phyloP scores from a whole-genome alignment of 1,139 yeast genomes.

The Protomyces arabidopsidicola region DNA sequence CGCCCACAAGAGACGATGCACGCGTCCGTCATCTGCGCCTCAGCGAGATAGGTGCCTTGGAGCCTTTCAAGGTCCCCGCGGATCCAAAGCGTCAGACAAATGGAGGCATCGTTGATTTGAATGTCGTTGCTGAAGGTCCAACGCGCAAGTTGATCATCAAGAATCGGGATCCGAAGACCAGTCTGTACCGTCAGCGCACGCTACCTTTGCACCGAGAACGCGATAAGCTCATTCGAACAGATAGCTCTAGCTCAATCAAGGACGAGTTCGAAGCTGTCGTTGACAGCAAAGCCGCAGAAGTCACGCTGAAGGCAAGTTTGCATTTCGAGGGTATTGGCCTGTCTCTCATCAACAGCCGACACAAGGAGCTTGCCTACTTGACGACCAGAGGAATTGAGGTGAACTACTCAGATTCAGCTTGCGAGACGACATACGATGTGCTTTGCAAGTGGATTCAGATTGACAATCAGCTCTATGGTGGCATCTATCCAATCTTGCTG shows the following conservation, averaged over 20 bases:
- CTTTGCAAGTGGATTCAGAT: constrained; percentile 92
- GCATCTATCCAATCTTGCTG: constrained; percentile 80
- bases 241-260: constrained; percentile 23
- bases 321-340: constrained; percentile 84
- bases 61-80: constrained; percentile 61
- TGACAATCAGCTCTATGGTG: constrained; percentile 86
- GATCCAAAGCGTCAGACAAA: constrained; percentile 42
- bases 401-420: constrained; percentile 74
- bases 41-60: constrained; percentile 86
- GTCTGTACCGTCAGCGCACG: constrained; percentile 30
- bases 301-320: constrained; percentile 56
- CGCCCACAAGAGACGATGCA: constrained; percentile 50
- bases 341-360: constrained; percentile 66
- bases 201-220: not conserved
- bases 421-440: constrained; percentile 72
- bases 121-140: constrained; percentile 95
- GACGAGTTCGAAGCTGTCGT: constrained; percentile 54
- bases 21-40: constrained; percentile 74
- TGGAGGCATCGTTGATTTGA: constrained; percentile 57
- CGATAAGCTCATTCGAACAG: constrained; percentile 7
- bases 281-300: constrained; percentile 54
- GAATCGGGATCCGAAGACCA: constrained; percentile 59
- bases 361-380: constrained; percentile 75
- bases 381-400: constrained; percentile 77
- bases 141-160: constrained; percentile 81